phyloP scores from a whole-genome alignment of 2,329 filamentous ascomycete genomes.

The Colletotrichum theobromicola region DNA sequence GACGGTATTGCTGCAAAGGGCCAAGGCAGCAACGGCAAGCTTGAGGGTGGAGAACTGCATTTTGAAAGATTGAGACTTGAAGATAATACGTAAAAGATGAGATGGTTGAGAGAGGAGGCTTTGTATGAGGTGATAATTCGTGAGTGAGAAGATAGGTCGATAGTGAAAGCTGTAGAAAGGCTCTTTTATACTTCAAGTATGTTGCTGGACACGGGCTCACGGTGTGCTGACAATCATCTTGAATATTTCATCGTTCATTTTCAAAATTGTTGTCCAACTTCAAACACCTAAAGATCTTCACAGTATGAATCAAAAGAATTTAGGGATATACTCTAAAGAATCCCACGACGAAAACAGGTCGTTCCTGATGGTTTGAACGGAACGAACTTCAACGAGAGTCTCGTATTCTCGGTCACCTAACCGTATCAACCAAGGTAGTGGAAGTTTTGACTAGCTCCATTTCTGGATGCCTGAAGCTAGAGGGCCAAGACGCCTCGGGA shows the following conservation, averaged over 20 bases:
- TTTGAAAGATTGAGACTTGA: neutral
- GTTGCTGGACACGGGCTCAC: neutral
- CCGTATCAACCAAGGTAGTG: accelerated
- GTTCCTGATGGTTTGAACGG: neutral
- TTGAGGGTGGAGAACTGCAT: constrained; percentile 25
- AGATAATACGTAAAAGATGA: neutral
- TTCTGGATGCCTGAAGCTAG: neutral
- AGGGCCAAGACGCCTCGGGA: neutral
- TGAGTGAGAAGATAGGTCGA: accelerated
- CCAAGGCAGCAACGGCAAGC: constrained; percentile 17
- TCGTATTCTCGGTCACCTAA: neutral
- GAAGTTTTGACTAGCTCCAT: neutral
- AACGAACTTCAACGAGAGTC: neutral
- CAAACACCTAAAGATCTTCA: neutral
- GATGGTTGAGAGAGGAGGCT: neutral
- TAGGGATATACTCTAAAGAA: neutral
- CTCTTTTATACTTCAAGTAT: accelerated
- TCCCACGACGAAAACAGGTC: neutral
- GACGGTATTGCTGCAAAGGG: constrained; percentile 21
- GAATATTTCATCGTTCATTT: neutral
- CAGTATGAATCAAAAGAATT: no score
- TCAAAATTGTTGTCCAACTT: neutral
- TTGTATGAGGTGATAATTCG: neutral
- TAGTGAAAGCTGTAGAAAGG: neutral
- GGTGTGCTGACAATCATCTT: accelerated